Percentiles rank a stretch among this genome's conserved stretches.
Evolutionary conservation across 2,329 filamentous ascomycete genomes (phyloP).

Genomic region (Xylaria multiplex): DNA sequence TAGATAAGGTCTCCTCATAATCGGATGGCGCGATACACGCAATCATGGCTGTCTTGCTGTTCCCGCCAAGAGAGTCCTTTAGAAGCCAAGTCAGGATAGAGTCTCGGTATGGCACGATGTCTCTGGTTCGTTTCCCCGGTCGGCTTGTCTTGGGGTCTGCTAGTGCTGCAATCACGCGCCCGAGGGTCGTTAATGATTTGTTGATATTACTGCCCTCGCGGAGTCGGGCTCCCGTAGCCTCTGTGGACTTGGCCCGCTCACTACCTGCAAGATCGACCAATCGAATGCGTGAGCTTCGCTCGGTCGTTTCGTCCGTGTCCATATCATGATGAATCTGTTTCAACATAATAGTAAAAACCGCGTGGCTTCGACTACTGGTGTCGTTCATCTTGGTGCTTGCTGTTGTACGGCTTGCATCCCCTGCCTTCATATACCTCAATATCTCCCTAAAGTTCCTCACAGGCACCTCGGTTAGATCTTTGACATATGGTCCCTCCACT

Average conservation of each 20-base stretch:
- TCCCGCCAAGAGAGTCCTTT: conserved; percentile 94
- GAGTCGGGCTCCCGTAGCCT: conserved; percentile 89
- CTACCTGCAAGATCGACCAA: conserved; percentile 95
- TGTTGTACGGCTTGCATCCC: conserved; percentile 86
- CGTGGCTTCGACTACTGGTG: conserved; percentile 93
- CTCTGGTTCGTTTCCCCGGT: conserved; percentile 61
- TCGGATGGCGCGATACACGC: conserved; percentile 95
- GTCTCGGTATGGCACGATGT: conserved; percentile 89
- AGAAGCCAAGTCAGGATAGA: conserved; percentile 86
- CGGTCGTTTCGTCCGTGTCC: conserved; percentile 96
- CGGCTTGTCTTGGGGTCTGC: conserved; percentile 71
- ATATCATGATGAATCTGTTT: conserved; percentile 99
- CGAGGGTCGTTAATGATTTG: conserved; percentile 95
- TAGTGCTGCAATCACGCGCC: conserved; percentile 92
- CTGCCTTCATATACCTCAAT: conserved; percentile 87
- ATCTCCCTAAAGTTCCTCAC: conserved; percentile 90
- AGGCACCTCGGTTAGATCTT: conserved; percentile 92
- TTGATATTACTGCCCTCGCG: conserved; percentile 99
- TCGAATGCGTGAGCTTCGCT: conserved; percentile 91
- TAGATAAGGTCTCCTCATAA: conserved; percentile 97
- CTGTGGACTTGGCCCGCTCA: conserved; percentile 93
- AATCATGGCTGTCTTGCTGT: conserved; percentile 99
- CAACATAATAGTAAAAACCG: conserved; percentile 96
- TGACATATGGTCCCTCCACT: conserved; percentile 94
- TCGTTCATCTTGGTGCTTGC: conserved; percentile 99